Percentiles rank a stretch among this genome's conserved stretches.
Evolutionary conservation across 352 stramenopile species (phyloP).

Genomic region (Globisporangium camurandrum): DNA sequence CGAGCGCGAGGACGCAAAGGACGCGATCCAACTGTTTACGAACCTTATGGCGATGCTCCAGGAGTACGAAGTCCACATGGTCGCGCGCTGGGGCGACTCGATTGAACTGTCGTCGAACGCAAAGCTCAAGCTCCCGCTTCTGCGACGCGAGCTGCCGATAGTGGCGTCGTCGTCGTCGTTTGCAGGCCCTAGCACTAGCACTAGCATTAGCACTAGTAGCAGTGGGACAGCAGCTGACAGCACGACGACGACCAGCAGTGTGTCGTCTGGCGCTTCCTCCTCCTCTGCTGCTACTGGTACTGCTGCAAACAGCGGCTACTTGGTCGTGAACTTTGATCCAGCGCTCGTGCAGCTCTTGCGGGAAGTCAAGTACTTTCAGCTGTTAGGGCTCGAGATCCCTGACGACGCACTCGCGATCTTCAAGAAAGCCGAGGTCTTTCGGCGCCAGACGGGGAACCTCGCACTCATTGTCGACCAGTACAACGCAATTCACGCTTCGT

Average conservation of each 20-base stretch:
- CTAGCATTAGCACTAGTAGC: neutral
- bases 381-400: constrained; percentile 86
- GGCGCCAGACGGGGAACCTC: constrained; percentile 86
- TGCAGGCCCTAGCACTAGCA: neutral
- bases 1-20: constrained; percentile 85
- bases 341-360: constrained; percentile 86
- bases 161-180: neutral
- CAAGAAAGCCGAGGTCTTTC: constrained; percentile 87
- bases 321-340: constrained; percentile 90
- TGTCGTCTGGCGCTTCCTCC: constrained; percentile 4
- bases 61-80: constrained; percentile 77
- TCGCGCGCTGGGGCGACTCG: constrained; percentile 72
- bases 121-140: constrained; percentile 85
- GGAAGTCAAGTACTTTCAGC: constrained; percentile 92
- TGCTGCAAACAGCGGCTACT: constrained; percentile 17
- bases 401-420: constrained; percentile 89
- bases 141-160: constrained; percentile 36
- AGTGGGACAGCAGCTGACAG: neutral
- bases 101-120: constrained; percentile 76
- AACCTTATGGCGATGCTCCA: constrained; percentile 79
- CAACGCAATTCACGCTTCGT: constrained; percentile 83
- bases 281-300: neutral
- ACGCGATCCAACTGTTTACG: constrained; percentile 87
- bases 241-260: constrained; percentile 16
- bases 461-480: constrained; percentile 92